These are phyloP conservation scores for Drosera spatulata DNA, from an alignment of 179 eudicot species.

Conservation along the genomic window DNA sequence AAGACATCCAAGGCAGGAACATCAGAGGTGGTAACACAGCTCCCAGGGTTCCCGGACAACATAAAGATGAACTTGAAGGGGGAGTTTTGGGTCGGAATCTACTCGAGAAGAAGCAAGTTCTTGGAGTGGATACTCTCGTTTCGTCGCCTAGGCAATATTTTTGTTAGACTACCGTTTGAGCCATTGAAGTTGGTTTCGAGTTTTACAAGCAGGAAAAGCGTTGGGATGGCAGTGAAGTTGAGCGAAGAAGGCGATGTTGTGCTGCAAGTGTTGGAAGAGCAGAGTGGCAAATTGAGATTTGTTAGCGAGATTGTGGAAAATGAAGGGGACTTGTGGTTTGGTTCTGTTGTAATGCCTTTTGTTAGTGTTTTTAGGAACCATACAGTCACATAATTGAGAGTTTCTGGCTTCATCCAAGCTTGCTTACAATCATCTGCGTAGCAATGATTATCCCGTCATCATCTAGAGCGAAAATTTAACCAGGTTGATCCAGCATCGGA, in stretches of 20 bases:
- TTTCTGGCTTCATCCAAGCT: too few relatives aligned
- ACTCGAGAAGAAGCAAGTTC: conserved; percentile 26
- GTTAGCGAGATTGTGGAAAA: conserved; percentile 67
- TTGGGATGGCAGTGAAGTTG: conserved; percentile 51
- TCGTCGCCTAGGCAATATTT: conserved; percentile 34
- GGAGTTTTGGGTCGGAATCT: conserved; percentile 72
- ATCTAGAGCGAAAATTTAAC: too few relatives aligned
- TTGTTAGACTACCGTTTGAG: conserved; percentile 36
- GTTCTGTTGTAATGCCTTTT: conserved; percentile 51
- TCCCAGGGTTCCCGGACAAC: conserved; percentile 72
- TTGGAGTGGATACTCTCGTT: conserved; percentile 32
- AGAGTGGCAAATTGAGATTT: conserved; percentile 38
- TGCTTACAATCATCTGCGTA: too few relatives aligned
- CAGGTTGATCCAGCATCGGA: too few relatives aligned
- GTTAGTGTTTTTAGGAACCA: conserved; percentile 15
- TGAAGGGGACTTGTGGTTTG: conserved; percentile 72
- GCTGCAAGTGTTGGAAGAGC: conserved; percentile 38
- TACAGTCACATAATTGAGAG: too few relatives aligned
- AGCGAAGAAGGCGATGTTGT: conserved; percentile 40
- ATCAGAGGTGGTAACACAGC: conserved; percentile 29
- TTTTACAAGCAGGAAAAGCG: conserved; percentile 24
- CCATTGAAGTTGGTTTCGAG: conserved; percentile 16
- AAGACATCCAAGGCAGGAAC: conserved; percentile 19
- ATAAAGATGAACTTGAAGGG: conserved; percentile 43
- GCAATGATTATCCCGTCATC: too few relatives aligned